Evolutionary conservation across 108 stramenopile genomes (phyloP), one percentile per base, ranked within the genome.

Genomic region (Skeletonema tropicum): DNA sequence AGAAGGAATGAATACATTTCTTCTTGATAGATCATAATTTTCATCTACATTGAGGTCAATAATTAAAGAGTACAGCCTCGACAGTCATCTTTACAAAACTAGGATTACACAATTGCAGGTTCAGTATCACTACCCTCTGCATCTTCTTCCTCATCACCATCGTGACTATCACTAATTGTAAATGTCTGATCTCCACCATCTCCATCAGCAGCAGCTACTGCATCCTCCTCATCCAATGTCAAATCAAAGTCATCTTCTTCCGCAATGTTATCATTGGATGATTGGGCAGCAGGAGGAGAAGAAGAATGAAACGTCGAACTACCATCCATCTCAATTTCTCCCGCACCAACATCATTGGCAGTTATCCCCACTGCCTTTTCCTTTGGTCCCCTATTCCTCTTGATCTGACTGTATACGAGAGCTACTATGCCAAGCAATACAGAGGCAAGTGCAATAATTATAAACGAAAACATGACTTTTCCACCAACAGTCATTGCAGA

Each of bases 311-410:
- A 0, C 5, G 52, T 55, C 52, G 52, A 55, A 55, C 52, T 55
- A 55, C 52, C 52, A 55, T 55, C 52, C 52, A 55, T 55, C 23
- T 55, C 52, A 55, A 55, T 55, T 9, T 55, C 52, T 23, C 52
- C 52, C 7, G 23, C 21, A 23, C 52, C 52, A 55, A 25, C 23
- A 55, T 55, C 52, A 0, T 7, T 8, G 23, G 52, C 52, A 55
- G 52, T 55, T 55, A 10, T 23, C 52, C 52, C 52, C 19, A 55
- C 52, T 55, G 52, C 52, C 52, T 55, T 55, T 55, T 25, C 52
- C 25, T 2, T 55, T 1, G 52, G 52, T 55, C 52, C 52, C 52
- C 52, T 55, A 0, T 55, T 55, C 52, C 23, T 55, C 52, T 55
- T 55, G 9, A 55, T 25, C 10, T 21, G 19, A 55, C 7, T 25